phyloP scores from a whole-genome alignment of 768 basidiomycete genomes.

The Tulasnella sp. region DNA sequence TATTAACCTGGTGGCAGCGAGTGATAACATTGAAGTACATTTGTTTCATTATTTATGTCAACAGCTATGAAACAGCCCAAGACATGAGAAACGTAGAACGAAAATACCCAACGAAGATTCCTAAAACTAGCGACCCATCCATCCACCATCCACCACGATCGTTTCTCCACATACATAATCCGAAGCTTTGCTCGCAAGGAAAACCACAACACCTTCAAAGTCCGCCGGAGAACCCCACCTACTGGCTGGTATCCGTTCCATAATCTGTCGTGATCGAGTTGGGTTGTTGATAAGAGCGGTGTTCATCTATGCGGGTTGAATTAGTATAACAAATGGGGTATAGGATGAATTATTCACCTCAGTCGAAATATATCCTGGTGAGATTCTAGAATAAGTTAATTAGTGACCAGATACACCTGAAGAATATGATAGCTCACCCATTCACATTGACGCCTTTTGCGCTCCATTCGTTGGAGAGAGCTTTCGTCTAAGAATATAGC shows the following conservation, averaged over 20 bases:
- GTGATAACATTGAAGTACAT: too few species aligned
- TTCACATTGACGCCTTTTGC: constrained; percentile 80
- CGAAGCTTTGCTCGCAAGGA: constrained; percentile 53
- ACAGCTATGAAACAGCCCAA: too few species aligned
- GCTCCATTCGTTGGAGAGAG: constrained; percentile 89
- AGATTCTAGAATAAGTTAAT: too few species aligned
- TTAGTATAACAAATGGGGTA: not conserved
- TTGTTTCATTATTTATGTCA: too few species aligned
- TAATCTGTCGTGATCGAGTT: constrained; percentile 53
- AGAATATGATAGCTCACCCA: too few species aligned
- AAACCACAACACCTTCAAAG: constrained; percentile 61
- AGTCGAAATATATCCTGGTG: constrained; percentile 78
- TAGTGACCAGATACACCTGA: too few species aligned
- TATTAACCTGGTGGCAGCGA: too few species aligned
- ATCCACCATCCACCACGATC: constrained; percentile 36
- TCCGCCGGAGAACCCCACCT: constrained; percentile 61
- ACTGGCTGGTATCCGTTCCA: constrained; percentile 58
- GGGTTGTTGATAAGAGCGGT: constrained; percentile 35
- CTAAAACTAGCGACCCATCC: constrained; percentile 11
- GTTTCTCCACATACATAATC: constrained; percentile 63
- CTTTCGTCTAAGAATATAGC: constrained; percentile 77
- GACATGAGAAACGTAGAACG: too few species aligned
- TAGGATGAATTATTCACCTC: constrained; percentile 42
- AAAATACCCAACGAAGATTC: too few species aligned
- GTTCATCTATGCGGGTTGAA: not conserved